Evolutionary conservation across 176 grass and related monocot genomes (phyloP).

Genomic region (Juncus effusus): DNA sequence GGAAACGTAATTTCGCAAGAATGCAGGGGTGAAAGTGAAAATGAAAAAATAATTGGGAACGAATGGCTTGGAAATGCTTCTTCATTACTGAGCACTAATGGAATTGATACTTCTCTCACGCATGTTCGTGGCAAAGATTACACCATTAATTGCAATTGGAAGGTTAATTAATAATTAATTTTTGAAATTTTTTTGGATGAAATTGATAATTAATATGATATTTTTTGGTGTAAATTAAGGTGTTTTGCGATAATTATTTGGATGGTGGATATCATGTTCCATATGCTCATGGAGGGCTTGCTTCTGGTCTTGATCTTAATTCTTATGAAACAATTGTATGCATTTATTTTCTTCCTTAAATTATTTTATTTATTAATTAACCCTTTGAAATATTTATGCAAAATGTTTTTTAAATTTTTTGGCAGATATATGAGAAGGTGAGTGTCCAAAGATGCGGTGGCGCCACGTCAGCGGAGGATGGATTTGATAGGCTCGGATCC

Average conservation of each 20-base stretch:
- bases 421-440: constrained; percentile 75
- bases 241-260: constrained; percentile 94
- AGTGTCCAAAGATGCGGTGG: constrained; percentile 90
- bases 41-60: constrained; percentile 39
- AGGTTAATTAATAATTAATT: constrained; percentile 37
- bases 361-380: not conserved
- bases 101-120: constrained; percentile 55
- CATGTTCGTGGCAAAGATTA: constrained; percentile 89
- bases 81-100: constrained; percentile 51
- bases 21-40: constrained; percentile 19
- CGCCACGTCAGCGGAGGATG: constrained; percentile 31
- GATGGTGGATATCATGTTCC: constrained; percentile 99
- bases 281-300: constrained; percentile 83
- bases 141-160: constrained; percentile 95
- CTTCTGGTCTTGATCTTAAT: constrained; percentile 80
- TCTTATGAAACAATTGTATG: constrained; percentile 81
- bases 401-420: not conserved
- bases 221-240: constrained; percentile 37
- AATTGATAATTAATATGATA: not conserved
- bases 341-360: constrained; percentile 22
- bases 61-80: constrained; percentile 92
- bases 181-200: not conserved
- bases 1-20: constrained; percentile 23
- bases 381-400: not conserved
- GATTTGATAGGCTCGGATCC: constrained; percentile 55